Evolutionary conservation across 495 filamentous ascomycete genomes (phyloP).

Genomic region (Neurospora sp.): DNA sequence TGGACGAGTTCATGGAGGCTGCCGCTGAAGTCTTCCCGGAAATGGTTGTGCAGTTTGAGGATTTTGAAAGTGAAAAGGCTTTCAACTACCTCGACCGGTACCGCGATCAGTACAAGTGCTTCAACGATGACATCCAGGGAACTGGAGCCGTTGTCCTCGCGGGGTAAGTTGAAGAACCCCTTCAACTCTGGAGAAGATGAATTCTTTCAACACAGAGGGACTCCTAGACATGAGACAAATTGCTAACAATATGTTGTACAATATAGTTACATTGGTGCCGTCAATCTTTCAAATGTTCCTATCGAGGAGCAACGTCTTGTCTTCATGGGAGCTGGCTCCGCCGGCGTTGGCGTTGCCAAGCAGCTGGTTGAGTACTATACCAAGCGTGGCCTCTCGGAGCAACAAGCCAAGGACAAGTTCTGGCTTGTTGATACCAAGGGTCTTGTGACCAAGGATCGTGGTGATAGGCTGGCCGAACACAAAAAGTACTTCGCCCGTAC

Average conservation of each 20-base stretch:
- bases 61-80: conserved; percentile 87
- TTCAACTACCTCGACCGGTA: conserved; percentile 91
- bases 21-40: conserved; percentile 78
- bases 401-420: conserved; percentile 82
- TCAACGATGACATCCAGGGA: conserved; percentile 98
- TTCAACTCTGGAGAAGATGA: not conserved
- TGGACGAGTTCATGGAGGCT: conserved; percentile 96
- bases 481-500: conserved; percentile 93
- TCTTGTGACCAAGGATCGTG: conserved; percentile 86
- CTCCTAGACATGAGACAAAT: not conserved
- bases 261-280: conserved; percentile 73
- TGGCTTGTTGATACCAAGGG: conserved; percentile 97
- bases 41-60: conserved; percentile 96
- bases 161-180: conserved; percentile 40
- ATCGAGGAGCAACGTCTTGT: conserved; percentile 87
- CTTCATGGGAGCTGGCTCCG: conserved; percentile 91
- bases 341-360: conserved; percentile 93
- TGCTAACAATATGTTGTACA: conserved; percentile 6
- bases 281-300: conserved; percentile 77
- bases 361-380: conserved; percentile 95
- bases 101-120: conserved; percentile 77
- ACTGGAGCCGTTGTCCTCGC: conserved; percentile 92
- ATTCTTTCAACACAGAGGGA: not conserved
- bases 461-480: conserved; percentile 90
- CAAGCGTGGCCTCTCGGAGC: conserved; percentile 83